Evolutionary conservation across 441 rosid species (phyloP), one percentile per base, ranked within the genome.

Genomic region (Eruca vesicaria): DNA sequence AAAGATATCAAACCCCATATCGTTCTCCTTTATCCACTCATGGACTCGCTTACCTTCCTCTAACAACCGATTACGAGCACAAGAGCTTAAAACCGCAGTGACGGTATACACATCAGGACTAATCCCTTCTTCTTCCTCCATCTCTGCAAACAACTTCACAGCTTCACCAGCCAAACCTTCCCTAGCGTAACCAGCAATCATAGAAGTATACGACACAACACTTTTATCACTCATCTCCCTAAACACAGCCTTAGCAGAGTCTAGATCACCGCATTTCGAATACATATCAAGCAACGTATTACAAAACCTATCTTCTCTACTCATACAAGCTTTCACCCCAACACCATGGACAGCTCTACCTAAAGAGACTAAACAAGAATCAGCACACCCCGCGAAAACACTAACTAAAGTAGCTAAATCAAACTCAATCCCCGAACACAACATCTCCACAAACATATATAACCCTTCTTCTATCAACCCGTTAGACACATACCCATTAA

Each of bases 161-260:
- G 89, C 90, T 20, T 66, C 85, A 74, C 82, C 84, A 43, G 85
- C 81, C 58, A 75, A 78, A 50, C 90, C 88, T 80, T 83, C 84
- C 43, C 90, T 84, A 69, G 87, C 85, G 73, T 88, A 89, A 75
- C 89, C 93, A 65, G 89, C 86, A 60, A 91, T 88, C 92, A 89
- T 78, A 0, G 89, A 84, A 80, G 93, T 91, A 79, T 89, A 91
- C 1, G 94, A 84, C 67, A 88, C 94, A 48, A 86, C 85, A 83
- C 66, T 86, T 80, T 70, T 82, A 53, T 84, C 84, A 32, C 53
- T 77, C 86, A 84, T 86, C 74, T 73, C 73, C 19, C 29, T 78
- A 68, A 91, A 91, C 72, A 89, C 91, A 55, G 18, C 71, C 19
- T 67, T 59, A 9, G 90, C 88, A 69, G 79, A 73, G 21, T 81